Conservation (phyloP, 1,284 basidiomycete species). For the Microbotryum lychnidis-dioicae region DNA sequence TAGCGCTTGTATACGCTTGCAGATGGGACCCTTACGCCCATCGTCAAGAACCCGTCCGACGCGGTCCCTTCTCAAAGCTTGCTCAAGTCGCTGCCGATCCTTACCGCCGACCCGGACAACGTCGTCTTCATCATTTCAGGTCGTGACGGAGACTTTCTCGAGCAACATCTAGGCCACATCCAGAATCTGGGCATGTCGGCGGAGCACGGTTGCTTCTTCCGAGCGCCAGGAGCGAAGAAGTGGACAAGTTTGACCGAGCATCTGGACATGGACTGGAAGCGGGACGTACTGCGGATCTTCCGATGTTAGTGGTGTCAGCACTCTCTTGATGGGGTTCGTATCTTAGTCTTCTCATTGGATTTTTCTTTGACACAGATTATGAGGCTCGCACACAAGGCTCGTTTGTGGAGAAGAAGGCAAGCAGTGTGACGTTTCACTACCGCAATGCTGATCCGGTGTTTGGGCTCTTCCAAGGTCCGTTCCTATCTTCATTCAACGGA, state of each 20-base stretch:
- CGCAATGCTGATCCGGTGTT: conserved; percentile 87
- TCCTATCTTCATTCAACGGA: neutral
- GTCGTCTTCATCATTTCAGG: conserved; percentile 96
- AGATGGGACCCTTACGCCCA: conserved; percentile 89
- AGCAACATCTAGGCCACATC: conserved; percentile 83
- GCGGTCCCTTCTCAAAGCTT: conserved; percentile 73
- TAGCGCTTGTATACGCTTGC: neutral
- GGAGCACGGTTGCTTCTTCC: conserved; percentile 91
- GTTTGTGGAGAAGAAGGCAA: conserved; percentile 93
- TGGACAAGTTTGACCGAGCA: conserved; percentile 86
- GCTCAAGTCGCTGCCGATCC: conserved; percentile 61
- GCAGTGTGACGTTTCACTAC: conserved; percentile 97
- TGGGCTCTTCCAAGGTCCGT: conserved; percentile 48
- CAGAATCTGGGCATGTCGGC: conserved; percentile 79
- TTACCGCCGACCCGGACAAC: conserved; percentile 74
- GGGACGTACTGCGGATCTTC: conserved; percentile 89
- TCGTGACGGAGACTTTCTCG: conserved; percentile 85
- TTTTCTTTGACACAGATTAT: conserved; percentile 30
- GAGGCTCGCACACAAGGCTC: conserved; percentile 71
- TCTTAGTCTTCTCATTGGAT: neutral
- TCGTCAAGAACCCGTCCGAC: conserved; percentile 86
- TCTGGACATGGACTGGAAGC: conserved; percentile 97
- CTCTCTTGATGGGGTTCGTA: neutral
- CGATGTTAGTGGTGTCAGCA: conserved; percentile 45
- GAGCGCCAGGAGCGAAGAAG: conserved; percentile 55